Conservation (phyloP, 73 alveolate species). For the Vitrella brassicaformis region DNA sequence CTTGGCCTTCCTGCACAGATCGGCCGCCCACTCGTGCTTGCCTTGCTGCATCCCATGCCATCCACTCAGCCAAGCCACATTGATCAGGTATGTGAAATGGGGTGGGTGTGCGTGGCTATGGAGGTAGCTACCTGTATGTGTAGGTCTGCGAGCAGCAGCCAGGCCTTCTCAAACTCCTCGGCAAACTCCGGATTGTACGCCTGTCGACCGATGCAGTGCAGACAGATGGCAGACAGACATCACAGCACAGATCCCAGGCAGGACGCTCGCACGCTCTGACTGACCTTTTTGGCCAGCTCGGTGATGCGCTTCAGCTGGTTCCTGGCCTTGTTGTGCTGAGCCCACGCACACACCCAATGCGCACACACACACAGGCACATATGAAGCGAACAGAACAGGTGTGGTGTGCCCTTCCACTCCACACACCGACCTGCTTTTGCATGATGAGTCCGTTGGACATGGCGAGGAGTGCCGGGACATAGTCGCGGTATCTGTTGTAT, state of each 20-base stretch:
- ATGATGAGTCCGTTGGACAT: conserved; percentile 50
- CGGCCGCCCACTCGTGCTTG: not conserved
- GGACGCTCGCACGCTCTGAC: not conserved
- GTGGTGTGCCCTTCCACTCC: no score
- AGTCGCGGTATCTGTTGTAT: conserved; percentile 50
- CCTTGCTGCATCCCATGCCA: not conserved
- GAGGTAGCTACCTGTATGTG: conserved; percentile 44
- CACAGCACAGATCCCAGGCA: not conserved
- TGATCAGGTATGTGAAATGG: no score
- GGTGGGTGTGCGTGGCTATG: no score
- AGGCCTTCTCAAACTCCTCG: conserved; percentile 76
- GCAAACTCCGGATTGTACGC: conserved; percentile 66
- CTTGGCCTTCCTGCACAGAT: not conserved
- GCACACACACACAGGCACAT: no score
- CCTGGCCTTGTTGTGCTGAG: conserved; percentile 22
- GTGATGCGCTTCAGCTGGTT: conserved; percentile 60
- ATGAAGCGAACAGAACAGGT: no score
- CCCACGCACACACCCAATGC: no score
- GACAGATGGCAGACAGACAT: not conserved
- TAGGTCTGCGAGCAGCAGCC: conserved; percentile 78
- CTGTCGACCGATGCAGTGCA: conserved; percentile 2
- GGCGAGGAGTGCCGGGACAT: conserved; percentile 74
- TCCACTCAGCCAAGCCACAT: no score
- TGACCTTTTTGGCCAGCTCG: conserved; percentile 47
- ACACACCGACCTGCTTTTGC: not conserved